Base-by-base conservation (phyloP, 345 rosid species). In the Cardamine occulta region DNA sequence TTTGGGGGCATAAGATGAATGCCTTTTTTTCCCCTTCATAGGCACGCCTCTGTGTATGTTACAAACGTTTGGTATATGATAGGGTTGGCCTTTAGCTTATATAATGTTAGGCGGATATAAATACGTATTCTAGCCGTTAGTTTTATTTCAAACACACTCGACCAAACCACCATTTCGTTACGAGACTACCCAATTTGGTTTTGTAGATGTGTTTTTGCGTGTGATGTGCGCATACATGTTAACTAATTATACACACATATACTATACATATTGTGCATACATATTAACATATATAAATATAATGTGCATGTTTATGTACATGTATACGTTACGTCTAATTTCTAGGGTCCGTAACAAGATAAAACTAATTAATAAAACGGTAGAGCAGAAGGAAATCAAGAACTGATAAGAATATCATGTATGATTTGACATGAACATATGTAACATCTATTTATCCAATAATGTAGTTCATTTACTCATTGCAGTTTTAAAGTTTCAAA, bases 151-250 rank as follows among this genome's bases (percentile, higher is more conserved):
- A 42, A 58, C 12, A 66, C 8, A 14, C 6, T 60, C 40, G 63
- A 75, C 63, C 74, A 68, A 75, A 74, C 73, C 73, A 65, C 73
- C 44, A 49, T 35, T 49, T 49, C 9, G 74, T 60, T 68, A 29
- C 18, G 54, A 75, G 69, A 75, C 74, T 68, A 52, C 74, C 79
- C 62, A 19, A 75, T 40, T 39, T 61, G 35, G 28, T 60, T 29
- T 48, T 68, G 15, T 66, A 44, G 44, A 31, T 9, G 37, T 54
- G 31, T 12, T 17, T 56, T 74, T 56, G 78, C 58, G 39, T 74
- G 58, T 45, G 51, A 52, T 63, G 39, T 61, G 28, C 21, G 55
- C 63, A 74, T 74, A 23, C 34, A 34, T 31, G 37, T 39, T 51
- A 37, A 13, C n/a, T 57, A 37, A 13, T 31, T 57, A 11, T n/a